These are phyloP conservation scores for Saccharomyces eubayanus DNA, from an alignment of 805 yeast genomes.

Conservation along the genomic window DNA sequence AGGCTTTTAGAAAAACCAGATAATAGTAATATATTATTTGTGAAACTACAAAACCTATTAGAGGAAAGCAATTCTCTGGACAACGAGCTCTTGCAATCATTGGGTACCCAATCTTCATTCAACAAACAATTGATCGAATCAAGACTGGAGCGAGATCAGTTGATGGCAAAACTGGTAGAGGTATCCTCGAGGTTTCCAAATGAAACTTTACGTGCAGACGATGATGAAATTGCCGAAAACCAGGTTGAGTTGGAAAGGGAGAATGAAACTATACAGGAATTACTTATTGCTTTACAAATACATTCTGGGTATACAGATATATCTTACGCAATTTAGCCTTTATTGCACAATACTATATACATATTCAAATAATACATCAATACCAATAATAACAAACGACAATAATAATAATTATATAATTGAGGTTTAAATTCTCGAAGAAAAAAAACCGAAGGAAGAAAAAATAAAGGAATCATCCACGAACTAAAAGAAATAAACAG, in stretches of 20 bases:
- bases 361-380: not conserved
- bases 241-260: constrained; percentile 4
- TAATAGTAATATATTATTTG: not conserved
- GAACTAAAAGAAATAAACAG: not conserved
- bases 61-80: not conserved
- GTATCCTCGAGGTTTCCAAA: constrained; percentile 2
- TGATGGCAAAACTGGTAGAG: constrained; percentile 1
- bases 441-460: not conserved
- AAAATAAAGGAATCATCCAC: not conserved
- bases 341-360: not conserved
- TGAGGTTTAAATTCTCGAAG: not conserved
- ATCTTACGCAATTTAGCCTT: not conserved
- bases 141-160: not conserved
- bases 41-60: not conserved
- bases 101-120: constrained; percentile 6
- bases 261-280: constrained; percentile 13
- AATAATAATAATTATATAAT: not conserved
- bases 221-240: not conserved
- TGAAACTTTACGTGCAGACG: not conserved
- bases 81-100: not conserved
- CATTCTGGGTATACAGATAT: constrained; percentile 9
- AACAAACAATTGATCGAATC: constrained; percentile 13
- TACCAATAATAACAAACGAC: not conserved
- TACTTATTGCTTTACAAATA: constrained; percentile 16
- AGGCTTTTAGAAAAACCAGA: not conserved